Evolutionary conservation across 176 grass and related monocot species (phyloP), one percentile per base, ranked within the genome.

Genomic region (Cymbopogon citratus): DNA sequence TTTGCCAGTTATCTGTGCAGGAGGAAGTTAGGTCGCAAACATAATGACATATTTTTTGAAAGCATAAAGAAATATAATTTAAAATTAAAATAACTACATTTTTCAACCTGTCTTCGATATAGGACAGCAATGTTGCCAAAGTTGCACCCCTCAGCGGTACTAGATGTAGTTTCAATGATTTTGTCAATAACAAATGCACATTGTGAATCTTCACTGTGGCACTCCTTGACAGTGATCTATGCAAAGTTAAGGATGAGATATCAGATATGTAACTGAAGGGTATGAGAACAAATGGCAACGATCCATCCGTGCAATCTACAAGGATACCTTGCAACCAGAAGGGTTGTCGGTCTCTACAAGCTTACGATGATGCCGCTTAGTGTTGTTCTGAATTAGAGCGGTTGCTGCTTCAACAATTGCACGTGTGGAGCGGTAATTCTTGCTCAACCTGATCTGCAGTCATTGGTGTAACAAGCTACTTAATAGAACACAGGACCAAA

Each of bases 131-230:
- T 68, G 69, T 87, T 89, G 59, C 90, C 90, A 77, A 89, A 92
- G 54, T 89, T 87, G 63, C 69, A 73, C 63, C 78, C 44, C 64
- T 81, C 85, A 89, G 12, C 44, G 68, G 84, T 89, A 67, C 70
- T 81, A 54, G 92, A 94, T 61, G 84, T 88, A 71, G 80, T 87
- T 86, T 98, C 95, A 87, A 98, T 89, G 28, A 98, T 98, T 90
- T 94, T 98, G 82, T 94, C 95, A 36, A 94, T 87, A 75, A 98
- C 90, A 94, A 89, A 98, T 84, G 92, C 88, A 77, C 95, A 94
- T 86, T 98, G 92, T 64, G 90, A 93, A 83, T 94, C 92, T 87
- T 98, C 95, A 69, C 75, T 98, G 59, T 92, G 84, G 62, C 95
- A 94, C 82, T 98, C 95, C 78, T 92, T 94, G 72, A 94, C 84